Percentiles rank a stretch among this genome's conserved stretches.
These are phyloP conservation scores for Russula virescens DNA, from an alignment of 768 basidiomycete species.

Conservation along the genomic window DNA sequence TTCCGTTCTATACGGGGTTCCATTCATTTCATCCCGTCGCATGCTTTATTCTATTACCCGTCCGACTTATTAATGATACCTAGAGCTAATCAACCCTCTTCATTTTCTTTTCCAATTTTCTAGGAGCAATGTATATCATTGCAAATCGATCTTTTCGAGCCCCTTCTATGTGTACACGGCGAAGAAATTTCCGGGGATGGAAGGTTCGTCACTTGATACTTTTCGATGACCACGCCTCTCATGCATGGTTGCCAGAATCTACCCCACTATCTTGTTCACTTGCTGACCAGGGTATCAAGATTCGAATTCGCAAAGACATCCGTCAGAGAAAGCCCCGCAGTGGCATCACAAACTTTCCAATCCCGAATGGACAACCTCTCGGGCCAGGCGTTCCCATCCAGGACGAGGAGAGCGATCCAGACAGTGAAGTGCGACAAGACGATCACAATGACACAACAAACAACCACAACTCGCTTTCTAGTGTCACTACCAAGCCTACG, in stretches of 20 bases:
- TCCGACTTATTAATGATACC: not conserved
- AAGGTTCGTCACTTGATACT: conserved; percentile 47
- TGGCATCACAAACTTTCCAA: conserved; percentile 19
- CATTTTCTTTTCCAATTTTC: conserved; percentile 33
- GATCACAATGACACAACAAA: conserved; percentile 20
- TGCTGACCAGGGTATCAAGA: conserved; percentile 95
- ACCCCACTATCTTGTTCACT: conserved; percentile 84
- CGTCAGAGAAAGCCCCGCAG: conserved; percentile 64
- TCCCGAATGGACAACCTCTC: conserved; percentile 13
- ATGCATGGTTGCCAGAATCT: conserved; percentile 50
- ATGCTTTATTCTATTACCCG: conserved; percentile 13
- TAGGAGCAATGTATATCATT: conserved; percentile 82
- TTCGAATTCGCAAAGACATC: conserved; percentile 88
- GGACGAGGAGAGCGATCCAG: conserved; percentile 22
- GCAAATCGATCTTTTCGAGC: conserved; percentile 82
- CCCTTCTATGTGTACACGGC: conserved; percentile 94
- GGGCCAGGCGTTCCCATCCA: conserved; percentile 17
- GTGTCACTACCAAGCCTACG: conserved; percentile 12
- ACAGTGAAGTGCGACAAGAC: conserved; percentile 20
- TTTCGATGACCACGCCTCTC: conserved; percentile 1
- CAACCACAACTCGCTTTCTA: conserved; percentile 21
- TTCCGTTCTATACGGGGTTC: conserved; percentile 8
- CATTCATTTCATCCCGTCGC: conserved; percentile 10
- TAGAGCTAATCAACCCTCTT: not conserved
- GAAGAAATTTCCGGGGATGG: conserved; percentile 96